Evolutionary conservation across 768 basidiomycete species (phyloP).

Genomic region (Epithele typhae): DNA sequence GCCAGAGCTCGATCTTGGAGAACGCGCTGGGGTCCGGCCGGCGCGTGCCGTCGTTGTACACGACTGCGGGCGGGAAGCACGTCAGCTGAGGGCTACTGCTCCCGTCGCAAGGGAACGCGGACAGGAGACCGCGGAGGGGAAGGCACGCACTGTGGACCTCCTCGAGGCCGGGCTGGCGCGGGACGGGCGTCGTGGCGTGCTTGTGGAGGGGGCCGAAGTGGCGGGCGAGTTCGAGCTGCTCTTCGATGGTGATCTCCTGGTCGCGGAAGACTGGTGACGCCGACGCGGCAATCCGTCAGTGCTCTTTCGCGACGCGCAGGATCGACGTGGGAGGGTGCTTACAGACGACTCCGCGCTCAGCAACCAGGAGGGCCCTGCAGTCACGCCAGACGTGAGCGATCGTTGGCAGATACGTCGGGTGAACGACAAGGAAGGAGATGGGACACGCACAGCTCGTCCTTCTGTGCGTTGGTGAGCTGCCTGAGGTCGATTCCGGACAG

Average conservation of each 20-base stretch:
- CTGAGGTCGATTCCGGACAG: conserved; percentile 68
- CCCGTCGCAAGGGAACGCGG: not conserved
- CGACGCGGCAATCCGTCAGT: conserved; percentile 2
- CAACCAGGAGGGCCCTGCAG: conserved; percentile 62
- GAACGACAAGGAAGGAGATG: not conserved
- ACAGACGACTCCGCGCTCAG: conserved; percentile 77
- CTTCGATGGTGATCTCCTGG: conserved; percentile 63
- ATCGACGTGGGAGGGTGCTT: conserved; percentile 22
- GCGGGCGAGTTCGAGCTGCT: conserved; percentile 68
- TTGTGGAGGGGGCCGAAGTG: conserved; percentile 76
- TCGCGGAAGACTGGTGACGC: conserved; percentile 61
- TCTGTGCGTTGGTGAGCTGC: conserved; percentile 61
- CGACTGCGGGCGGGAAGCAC: conserved; percentile 38
- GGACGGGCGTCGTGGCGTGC: conserved; percentile 78
- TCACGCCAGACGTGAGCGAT: not conserved
- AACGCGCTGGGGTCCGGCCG: conserved; percentile 63
- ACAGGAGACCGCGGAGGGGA: not conserved
- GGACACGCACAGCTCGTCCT: conserved; percentile 67
- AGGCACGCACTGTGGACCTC: conserved; percentile 61
- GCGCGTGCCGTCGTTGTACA: conserved; percentile 63
- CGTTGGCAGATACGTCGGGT: no score
- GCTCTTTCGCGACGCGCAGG: not conserved
- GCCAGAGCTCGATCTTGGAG: conserved; percentile 74
- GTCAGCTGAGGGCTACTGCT: not conserved
- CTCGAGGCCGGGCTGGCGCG: conserved; percentile 63